Percentiles rank a stretch among this genome's conserved stretches.
These are phyloP conservation scores for Lentinula aciculospora DNA, from an alignment of 768 basidiomycete genomes.

Conservation along the genomic window DNA sequence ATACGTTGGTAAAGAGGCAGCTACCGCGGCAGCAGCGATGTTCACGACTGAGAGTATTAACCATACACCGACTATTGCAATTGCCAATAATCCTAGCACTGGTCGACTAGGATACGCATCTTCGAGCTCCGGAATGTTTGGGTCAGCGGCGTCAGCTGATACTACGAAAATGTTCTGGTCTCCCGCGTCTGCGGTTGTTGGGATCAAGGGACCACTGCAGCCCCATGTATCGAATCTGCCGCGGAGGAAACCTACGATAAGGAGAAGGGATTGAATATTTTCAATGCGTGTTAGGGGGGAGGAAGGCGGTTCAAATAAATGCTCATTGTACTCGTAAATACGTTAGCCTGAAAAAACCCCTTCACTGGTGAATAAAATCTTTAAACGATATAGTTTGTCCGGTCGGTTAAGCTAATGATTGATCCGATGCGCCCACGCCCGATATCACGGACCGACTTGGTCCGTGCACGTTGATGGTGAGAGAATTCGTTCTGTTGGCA, in stretches of 20 bases:
- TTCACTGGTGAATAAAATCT: too few relatives aligned
- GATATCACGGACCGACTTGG: not conserved
- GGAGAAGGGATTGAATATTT: not conserved
- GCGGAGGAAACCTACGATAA: not conserved
- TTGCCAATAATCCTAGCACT: not conserved
- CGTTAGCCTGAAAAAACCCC: too few relatives aligned
- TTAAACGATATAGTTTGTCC: too few relatives aligned
- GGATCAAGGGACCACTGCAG: conserved; percentile 2
- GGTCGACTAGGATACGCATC: not conserved
- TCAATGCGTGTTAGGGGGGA: not conserved
- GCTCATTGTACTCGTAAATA: not conserved
- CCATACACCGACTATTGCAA: not conserved
- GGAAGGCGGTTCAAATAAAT: not conserved
- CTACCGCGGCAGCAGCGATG: not conserved
- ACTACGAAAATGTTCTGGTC: not conserved
- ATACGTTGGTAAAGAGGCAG: not conserved
- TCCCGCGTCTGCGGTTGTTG: conserved; percentile 1
- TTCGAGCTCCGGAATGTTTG: not conserved
- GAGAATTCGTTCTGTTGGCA: not conserved
- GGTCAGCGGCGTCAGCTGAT: not conserved
- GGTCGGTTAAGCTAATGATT: not conserved
- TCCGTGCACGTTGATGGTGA: conserved; percentile 3
- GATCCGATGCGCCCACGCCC: not conserved
- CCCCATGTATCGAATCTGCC: conserved; percentile 6
- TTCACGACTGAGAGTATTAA: not conserved